Conservation (phyloP, 1,284 basidiomycete species). For the Cutaneotrichosporon sp. region DNA sequence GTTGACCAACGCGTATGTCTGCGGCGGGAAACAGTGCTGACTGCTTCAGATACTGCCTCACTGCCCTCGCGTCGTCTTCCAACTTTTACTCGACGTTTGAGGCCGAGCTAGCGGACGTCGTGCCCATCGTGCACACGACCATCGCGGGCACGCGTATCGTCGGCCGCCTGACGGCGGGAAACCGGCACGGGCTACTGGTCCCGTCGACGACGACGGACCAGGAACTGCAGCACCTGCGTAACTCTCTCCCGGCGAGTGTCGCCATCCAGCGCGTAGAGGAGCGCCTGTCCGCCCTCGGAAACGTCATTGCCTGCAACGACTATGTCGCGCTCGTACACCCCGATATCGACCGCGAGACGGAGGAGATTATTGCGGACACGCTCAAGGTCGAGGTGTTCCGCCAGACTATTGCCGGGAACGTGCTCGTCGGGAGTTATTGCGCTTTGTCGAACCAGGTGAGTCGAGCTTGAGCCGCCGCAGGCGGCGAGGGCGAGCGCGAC, state of each 20-base stretch:
- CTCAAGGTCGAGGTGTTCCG: constrained; percentile 99
- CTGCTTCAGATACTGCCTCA: constrained; percentile 70
- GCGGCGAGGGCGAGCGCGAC: neutral
- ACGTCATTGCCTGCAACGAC: constrained; percentile 98
- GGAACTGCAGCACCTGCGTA: constrained; percentile 95
- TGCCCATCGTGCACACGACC: constrained; percentile 94
- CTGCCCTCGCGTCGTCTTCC: constrained; percentile 86
- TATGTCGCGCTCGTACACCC: constrained; percentile 96
- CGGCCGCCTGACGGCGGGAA: constrained; percentile 88
- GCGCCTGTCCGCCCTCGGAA: constrained; percentile 89
- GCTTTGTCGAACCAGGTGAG: constrained; percentile 70
- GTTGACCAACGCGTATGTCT: constrained; percentile 70
- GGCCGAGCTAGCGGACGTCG: constrained; percentile 84
- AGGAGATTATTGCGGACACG: constrained; percentile 99
- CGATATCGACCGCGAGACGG: constrained; percentile 96
- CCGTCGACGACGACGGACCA: constrained; percentile 95
- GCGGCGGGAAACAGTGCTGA: neutral
- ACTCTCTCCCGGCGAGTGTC: constrained; percentile 86
- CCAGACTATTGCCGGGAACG: constrained; percentile 94
- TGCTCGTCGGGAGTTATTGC: constrained; percentile 93
- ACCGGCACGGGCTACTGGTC: constrained; percentile 92
- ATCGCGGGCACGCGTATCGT: constrained; percentile 94
- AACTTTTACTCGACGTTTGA: constrained; percentile 99
- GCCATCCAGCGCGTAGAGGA: constrained; percentile 96
- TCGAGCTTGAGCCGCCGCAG: neutral